A percentile compares a stretch with the other conserved stretches of the same genome.
These are phyloP conservation scores for Ogataea chonburiensis DNA, from an alignment of 805 yeast genomes.

Conservation along the genomic window DNA sequence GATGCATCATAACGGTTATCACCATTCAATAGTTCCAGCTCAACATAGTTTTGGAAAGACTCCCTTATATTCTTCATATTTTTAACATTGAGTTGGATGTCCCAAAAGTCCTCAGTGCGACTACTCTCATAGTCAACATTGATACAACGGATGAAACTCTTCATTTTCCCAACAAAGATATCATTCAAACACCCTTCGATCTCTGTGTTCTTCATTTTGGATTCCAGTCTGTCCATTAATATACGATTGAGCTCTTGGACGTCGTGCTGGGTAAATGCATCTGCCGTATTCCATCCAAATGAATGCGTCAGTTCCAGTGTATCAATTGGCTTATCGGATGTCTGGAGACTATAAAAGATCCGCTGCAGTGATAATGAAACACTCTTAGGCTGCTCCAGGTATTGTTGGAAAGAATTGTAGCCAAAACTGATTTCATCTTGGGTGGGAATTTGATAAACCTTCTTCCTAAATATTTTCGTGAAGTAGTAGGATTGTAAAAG, in stretches of 20 bases:
- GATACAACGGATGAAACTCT: conserved; percentile 87
- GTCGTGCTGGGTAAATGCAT: conserved; percentile 96
- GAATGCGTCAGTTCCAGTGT: conserved; percentile 85
- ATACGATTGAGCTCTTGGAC: conserved; percentile 96
- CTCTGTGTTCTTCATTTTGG: conserved; percentile 83
- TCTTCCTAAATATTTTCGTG: conserved; percentile 75
- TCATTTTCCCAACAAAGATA: conserved; percentile 95
- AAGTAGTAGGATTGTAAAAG: conserved; percentile 86
- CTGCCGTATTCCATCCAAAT: conserved; percentile 96
- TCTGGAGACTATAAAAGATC: conserved; percentile 75
- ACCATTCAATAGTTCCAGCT: conserved; percentile 85
- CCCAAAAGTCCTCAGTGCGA: conserved; percentile 95
- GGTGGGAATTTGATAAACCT: conserved; percentile 90
- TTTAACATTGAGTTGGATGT: conserved; percentile 91
- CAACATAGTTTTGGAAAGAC: conserved; percentile 83
- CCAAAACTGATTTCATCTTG: conserved; percentile 46
- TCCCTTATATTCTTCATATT: conserved; percentile 68
- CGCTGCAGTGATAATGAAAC: conserved; percentile 87
- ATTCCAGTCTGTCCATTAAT: conserved; percentile 89
- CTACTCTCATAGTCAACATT: conserved; percentile 92
- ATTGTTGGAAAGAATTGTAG: conserved; percentile 28
- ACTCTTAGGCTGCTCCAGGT: conserved; percentile 40
- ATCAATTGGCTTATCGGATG: conserved; percentile 72
- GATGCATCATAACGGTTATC: conserved; percentile 96
- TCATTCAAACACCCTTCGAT: conserved; percentile 75